Evolutionary conservation across 768 basidiomycete genomes (phyloP).

Genomic region (Hygrophorus russula): DNA sequence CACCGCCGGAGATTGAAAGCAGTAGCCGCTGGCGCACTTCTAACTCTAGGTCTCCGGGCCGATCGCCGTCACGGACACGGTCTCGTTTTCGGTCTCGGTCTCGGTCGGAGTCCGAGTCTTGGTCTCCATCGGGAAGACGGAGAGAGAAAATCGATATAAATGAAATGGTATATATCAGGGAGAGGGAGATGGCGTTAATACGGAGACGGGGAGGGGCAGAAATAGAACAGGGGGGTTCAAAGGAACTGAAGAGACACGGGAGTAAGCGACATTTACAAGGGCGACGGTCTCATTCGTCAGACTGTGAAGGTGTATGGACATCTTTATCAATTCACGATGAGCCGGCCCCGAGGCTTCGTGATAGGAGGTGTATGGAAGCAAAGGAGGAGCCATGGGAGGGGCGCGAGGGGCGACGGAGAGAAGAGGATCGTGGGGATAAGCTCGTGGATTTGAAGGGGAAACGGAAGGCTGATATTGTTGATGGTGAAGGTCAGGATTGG

Average conservation of each 20-base stretch:
- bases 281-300: neutral
- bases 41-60: slow-evolving; percentile 1
- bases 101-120: slow-evolving; percentile 18
- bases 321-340: neutral
- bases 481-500: neutral
- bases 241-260: too few species aligned
- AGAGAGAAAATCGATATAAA: too few species aligned
- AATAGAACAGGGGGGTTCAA: slow-evolving; percentile 5
- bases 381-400: neutral
- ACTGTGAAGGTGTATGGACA: neutral
- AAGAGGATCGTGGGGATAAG: neutral
- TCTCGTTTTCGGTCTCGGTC: slow-evolving; percentile 12
- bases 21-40: slow-evolving; percentile 18
- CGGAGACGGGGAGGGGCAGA: slow-evolving; percentile 6
- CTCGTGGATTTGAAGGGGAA: neutral
- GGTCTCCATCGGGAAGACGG: slow-evolving; percentile 24
- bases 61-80: too few species aligned
- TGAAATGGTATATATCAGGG: too few species aligned
- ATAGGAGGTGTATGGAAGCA: neutral
- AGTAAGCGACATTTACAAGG: too few species aligned
- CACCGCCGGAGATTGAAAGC: slow-evolving; percentile 20
- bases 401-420: neutral
- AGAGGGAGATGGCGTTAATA: neutral
- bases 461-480: neutral
- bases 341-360: neutral